Evolutionary conservation across 768 basidiomycete genomes (phyloP).

Genomic region (Boletus insuetus): DNA sequence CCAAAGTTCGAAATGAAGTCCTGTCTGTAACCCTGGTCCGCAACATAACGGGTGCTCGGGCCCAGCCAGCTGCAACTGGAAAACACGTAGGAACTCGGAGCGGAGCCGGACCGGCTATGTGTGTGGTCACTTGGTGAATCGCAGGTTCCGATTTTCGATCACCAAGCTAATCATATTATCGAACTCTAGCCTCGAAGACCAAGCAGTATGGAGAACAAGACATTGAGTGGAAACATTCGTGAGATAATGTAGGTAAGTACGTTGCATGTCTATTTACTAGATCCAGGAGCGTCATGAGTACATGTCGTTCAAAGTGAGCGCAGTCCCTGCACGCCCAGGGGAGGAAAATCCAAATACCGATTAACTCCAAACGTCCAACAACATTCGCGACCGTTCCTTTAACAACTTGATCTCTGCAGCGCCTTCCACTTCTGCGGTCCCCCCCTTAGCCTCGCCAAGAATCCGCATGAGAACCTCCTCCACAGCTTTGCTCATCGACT

Average conservation of each 20-base stretch:
- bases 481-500: constrained; percentile 93
- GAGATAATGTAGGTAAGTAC: constrained; percentile 8
- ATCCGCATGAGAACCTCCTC: constrained; percentile 84
- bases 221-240: neutral
- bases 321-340: neutral
- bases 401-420: constrained; percentile 88
- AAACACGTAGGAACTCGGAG: neutral
- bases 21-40: constrained; percentile 6
- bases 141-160: too few relatives aligned
- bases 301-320: constrained; percentile 2
- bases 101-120: too few relatives aligned
- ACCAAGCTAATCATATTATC: too few relatives aligned
- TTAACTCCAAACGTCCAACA: constrained; percentile 90
- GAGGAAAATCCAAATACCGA: constrained; percentile 1
- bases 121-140: too few relatives aligned
- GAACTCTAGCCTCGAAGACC: too few relatives aligned
- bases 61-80: neutral
- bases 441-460: constrained; percentile 93
- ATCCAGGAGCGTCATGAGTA: constrained; percentile 11
- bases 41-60: constrained; percentile 17
- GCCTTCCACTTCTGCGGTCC: constrained; percentile 83
- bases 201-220: neutral
- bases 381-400: constrained; percentile 87
- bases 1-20: constrained; percentile 8
- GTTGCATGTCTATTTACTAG: constrained; percentile 19